Percentiles rank a stretch among this genome's conserved stretches.
These are phyloP conservation scores for Beta lomatogona DNA, from an alignment of 179 eudicot genomes.

Conservation along the genomic window DNA sequence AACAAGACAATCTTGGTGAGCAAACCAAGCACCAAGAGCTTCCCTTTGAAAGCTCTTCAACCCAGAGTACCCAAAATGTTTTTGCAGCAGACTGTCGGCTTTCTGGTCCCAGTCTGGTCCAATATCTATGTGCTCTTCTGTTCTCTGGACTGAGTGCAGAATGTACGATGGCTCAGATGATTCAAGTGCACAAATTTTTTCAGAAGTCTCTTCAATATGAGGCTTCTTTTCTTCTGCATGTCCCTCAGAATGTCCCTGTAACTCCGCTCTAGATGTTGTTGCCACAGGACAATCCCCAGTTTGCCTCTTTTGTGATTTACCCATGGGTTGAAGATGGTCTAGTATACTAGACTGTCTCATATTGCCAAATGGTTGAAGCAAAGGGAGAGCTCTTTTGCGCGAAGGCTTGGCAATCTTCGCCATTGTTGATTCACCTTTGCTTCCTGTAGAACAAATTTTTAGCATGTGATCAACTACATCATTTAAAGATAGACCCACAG, in stretches of 20 bases:
- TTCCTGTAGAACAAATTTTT: conserved; percentile 33
- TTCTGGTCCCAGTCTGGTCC: conserved; percentile 62
- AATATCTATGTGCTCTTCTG: conserved; percentile 38
- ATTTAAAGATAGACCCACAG: conserved; percentile 47
- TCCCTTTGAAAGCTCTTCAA: conserved; percentile 87
- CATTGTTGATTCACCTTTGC: conserved; percentile 27
- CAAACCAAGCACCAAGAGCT: conserved; percentile 75
- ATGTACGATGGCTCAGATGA: conserved; percentile 16
- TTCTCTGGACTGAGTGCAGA: conserved; percentile 14
- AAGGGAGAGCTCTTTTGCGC: conserved; percentile 44
- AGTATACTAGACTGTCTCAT: conserved; percentile 59
- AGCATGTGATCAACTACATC: conserved; percentile 49
- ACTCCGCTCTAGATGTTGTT: conserved; percentile 29
- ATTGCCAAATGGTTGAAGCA: conserved; percentile 34
- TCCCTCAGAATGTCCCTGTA: conserved; percentile 24
- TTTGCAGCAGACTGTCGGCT: conserved; percentile 51
- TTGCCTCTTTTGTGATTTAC: conserved; percentile 47
- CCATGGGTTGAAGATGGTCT: conserved; percentile 47
- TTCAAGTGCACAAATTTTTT: conserved; percentile 17
- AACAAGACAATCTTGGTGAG: conserved; percentile 79
- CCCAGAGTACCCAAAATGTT: conserved; percentile 73
- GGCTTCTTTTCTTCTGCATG: conserved; percentile 25
- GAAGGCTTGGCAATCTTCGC: conserved; percentile 22
- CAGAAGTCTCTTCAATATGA: conserved; percentile 18
- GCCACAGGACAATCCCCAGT: conserved; percentile 14